Evolutionary conservation across 1,139 yeast species (phyloP), one percentile per base, ranked within the genome.

Genomic region (Trichomonascaceae sp.): DNA sequence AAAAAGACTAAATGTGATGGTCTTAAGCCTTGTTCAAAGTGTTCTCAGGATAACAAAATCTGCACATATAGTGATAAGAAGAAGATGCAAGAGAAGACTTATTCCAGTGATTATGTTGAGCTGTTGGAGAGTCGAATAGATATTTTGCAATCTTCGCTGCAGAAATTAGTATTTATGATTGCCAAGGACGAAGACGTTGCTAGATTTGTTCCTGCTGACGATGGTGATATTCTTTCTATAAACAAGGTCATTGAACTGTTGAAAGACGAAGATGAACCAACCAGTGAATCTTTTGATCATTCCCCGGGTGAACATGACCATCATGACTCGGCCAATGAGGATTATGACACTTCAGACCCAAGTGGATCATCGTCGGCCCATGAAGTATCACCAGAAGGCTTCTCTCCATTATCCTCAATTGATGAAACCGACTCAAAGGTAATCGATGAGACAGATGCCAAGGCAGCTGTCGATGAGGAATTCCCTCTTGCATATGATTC

Each of bases 51-150:
- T 63, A 85, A 86, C 68, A 85, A 84, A 66, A 77, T 85, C 45
- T 86, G 95, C 69, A 84, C 87, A 0, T 86, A 84, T 64, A 81
- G 87, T 27, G 88, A 85, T 59, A 79, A 84, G 71, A 81, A 80
- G 68, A 81, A 81, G 61, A 73, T 76, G 43, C 80, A 77, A 57
- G 90, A 85, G 58, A 82, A 82, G 64, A 71, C 72, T 48, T 84
- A 83, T 61, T 84, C 89, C 1, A 71, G 73, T 44, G 86, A 86
- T 1, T 84, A 85, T 60, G 87, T 85, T 13, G 93, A 86, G 62
- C 70, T 86, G 54, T 70, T 86, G 47, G 91, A 86, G 64, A 82
- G 85, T 20, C 70, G 93, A 52, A 73, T 85, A 50, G 84, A 82
- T 50, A 74, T 85, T 32, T 72, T 85, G 44, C 81, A 84, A 47